Percentiles rank a stretch among this genome's conserved stretches.
These are phyloP conservation scores for Phytopythium sindhum DNA, from an alignment of 352 stramenopile genomes.

Conservation along the genomic window DNA sequence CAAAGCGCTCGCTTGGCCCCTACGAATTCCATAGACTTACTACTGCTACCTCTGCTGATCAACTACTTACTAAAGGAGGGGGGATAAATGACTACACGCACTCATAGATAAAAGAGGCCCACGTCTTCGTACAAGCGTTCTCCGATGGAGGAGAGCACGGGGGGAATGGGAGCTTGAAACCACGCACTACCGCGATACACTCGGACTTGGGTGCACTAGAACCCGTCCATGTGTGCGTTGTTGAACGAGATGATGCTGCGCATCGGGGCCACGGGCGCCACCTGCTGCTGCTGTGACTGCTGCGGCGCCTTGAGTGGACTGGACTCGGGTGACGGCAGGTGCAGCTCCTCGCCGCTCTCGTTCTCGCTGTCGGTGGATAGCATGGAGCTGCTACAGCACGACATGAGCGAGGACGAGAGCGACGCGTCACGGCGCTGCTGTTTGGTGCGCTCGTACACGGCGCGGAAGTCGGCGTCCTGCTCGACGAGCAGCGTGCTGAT, in stretches of 20 bases:
- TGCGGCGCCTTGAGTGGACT: not conserved
- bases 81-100: constrained; percentile 5
- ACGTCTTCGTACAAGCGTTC: not conserved
- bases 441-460: constrained; percentile 59
- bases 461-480: constrained; percentile 62
- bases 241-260: constrained; percentile 77
- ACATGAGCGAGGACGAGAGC: constrained; percentile 13
- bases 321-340: constrained; percentile 6
- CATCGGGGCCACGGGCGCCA: not conserved
- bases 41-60: not conserved
- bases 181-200: not conserved
- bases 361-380: constrained; percentile 72
- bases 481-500: constrained; percentile 46
- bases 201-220: not conserved
- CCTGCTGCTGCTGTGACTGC: not conserved
- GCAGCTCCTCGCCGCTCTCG: constrained; percentile 41
- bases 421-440: constrained; percentile 11
- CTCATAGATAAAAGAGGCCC: constrained; percentile 8
- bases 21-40: not conserved
- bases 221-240: constrained; percentile 21
- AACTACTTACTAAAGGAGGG: not conserved
- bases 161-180: not conserved
- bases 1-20: not conserved
- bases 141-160: not conserved
- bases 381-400: constrained; percentile 41